Conservation (phyloP, 1,284 basidiomycete species). For the Pisolithus thermaeus region DNA sequence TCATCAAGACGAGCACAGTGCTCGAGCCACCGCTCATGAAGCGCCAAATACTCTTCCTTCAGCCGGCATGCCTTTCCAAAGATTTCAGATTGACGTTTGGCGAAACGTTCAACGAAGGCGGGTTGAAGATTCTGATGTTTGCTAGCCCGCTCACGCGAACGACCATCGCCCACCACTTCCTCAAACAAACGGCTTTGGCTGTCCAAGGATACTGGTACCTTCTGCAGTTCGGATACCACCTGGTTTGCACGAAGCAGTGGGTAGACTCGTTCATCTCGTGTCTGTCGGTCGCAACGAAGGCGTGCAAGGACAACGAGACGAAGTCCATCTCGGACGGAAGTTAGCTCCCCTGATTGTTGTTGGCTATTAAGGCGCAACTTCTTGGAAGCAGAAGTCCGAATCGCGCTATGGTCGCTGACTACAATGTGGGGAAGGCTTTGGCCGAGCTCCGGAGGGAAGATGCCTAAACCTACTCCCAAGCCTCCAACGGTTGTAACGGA, state of each 20-base stretch:
- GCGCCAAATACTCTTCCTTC: constrained; percentile 58
- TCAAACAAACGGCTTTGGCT: constrained; percentile 36
- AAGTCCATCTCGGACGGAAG: constrained; percentile 51
- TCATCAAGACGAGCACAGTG: constrained; percentile 67
- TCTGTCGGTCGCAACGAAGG: constrained; percentile 51
- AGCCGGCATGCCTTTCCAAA: constrained; percentile 53
- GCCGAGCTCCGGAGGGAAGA: constrained; percentile 7
- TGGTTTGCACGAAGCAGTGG: constrained; percentile 59
- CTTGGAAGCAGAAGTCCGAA: constrained; percentile 6
- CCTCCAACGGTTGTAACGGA: constrained; percentile 9
- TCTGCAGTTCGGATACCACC: constrained; percentile 31
- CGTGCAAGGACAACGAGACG: constrained; percentile 57
- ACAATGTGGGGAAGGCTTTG: constrained; percentile 22
- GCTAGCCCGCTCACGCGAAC: constrained; percentile 31
- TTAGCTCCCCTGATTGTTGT: constrained; percentile 28
- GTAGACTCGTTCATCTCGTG: constrained; percentile 52
- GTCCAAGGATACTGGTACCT: constrained; percentile 9
- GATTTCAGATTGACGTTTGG: constrained; percentile 43
- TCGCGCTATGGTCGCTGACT: constrained; percentile 25
- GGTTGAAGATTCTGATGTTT: constrained; percentile 38
- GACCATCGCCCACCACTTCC: constrained; percentile 38
- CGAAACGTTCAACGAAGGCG: constrained; percentile 49
- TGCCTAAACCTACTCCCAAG: constrained; percentile 6
- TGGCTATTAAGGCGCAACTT: constrained; percentile 4
- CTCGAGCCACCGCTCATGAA: constrained; percentile 67